These are phyloP conservation scores for Alternaria postmessia DNA, from an alignment of 2,329 filamentous ascomycete species.

Conservation along the genomic window DNA sequence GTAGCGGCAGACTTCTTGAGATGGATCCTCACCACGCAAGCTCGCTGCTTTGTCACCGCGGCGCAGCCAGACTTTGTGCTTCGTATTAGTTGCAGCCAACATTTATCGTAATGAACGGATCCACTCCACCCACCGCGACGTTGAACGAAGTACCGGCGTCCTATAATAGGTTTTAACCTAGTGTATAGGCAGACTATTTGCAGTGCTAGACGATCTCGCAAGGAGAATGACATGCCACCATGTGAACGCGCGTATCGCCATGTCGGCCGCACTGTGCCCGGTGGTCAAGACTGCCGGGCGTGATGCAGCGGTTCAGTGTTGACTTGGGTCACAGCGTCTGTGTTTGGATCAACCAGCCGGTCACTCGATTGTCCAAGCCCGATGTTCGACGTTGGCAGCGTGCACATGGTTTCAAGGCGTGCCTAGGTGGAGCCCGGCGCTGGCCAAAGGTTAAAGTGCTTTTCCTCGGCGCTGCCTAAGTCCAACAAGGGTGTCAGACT, in stretches of 20 bases:
- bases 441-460: constrained; percentile 29
- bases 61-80: constrained; percentile 25
- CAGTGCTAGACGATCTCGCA: constrained; percentile 9
- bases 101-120: constrained; percentile 19
- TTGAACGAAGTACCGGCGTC: constrained; percentile 4
- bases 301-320: constrained; percentile 26
- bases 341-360: constrained; percentile 26
- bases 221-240: constrained; percentile 16
- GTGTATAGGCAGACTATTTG: constrained; percentile 12
- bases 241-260: constrained; percentile 34
- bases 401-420: constrained; percentile 44
- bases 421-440: constrained; percentile 28
- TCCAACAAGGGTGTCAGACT: constrained; percentile 23
- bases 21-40: constrained; percentile 14
- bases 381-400: constrained; percentile 30
- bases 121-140: constrained; percentile 13
- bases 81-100: constrained; percentile 22
- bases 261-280: constrained; percentile 13
- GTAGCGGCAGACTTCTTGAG: constrained; percentile 20
- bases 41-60: constrained; percentile 28
- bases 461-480: constrained; percentile 39
- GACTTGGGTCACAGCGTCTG: constrained; percentile 18
- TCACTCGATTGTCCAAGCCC: constrained; percentile 25
- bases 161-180: constrained; percentile 7
- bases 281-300: constrained; percentile 20